A percentile compares a stretch with the other conserved stretches of the same genome.
These are phyloP conservation scores for Hypholoma sublateritium DNA, from an alignment of 768 basidiomycete genomes.

Conservation along the genomic window DNA sequence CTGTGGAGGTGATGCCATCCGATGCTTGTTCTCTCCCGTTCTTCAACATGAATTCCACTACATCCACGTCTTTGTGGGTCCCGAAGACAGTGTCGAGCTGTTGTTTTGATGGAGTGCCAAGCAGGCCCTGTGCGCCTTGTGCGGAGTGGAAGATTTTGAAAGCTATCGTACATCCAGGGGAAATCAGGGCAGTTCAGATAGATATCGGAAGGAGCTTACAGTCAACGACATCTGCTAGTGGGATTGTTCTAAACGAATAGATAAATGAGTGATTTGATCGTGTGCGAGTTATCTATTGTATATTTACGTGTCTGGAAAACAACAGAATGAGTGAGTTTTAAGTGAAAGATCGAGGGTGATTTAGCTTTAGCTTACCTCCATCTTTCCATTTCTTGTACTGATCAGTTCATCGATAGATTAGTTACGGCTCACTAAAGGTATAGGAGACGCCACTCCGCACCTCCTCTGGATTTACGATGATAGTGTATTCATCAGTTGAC, in stretches of 20 bases:
- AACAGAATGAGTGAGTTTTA: slow-evolving; percentile 7
- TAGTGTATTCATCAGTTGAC: slow-evolving; percentile 69
- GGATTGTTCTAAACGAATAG: slow-evolving; percentile 52
- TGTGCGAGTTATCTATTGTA: neutral
- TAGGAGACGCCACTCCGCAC: slow-evolving; percentile 37
- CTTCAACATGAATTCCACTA: slow-evolving; percentile 56
- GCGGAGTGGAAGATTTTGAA: slow-evolving; percentile 69
- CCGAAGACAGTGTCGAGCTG: slow-evolving; percentile 76
- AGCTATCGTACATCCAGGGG: slow-evolving; percentile 37
- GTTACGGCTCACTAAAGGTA: slow-evolving; percentile 3
- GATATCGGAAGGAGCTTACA: slow-evolving; percentile 46
- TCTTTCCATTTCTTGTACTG: slow-evolving; percentile 80
- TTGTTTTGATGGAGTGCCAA: slow-evolving; percentile 77
- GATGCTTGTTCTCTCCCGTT: slow-evolving; percentile 59
- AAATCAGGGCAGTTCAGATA: neutral
- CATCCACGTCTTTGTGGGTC: slow-evolving; percentile 63
- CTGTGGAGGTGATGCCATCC: slow-evolving; percentile 38
- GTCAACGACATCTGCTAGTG: slow-evolving; percentile 78
- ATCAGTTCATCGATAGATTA: slow-evolving; percentile 8
- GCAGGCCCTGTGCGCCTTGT: slow-evolving; percentile 78
- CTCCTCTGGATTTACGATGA: slow-evolving; percentile 66
- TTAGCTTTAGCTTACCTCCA: slow-evolving; percentile 57
- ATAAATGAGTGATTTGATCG: slow-evolving; percentile 10
- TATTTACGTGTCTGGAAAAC: slow-evolving; percentile 64
- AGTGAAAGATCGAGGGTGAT: slow-evolving; percentile 7